Evolutionary conservation across 257 asterid genomes (phyloP).

Genomic region (Fraxinus pennsylvanica): DNA sequence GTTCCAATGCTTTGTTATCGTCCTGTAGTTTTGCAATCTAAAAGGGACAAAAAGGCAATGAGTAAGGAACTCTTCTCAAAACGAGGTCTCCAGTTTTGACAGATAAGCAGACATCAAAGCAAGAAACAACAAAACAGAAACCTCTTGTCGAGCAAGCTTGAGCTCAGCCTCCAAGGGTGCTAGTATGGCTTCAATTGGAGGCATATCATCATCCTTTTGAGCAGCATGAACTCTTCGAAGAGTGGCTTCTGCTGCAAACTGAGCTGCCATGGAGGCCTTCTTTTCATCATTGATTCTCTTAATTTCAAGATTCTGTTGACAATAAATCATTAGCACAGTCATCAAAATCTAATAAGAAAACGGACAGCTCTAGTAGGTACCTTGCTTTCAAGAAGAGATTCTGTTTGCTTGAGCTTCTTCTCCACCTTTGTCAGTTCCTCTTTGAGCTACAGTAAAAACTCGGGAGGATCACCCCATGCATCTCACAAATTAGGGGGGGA

Average conservation of each 20-base stretch:
- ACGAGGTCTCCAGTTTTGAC: slow-evolving; percentile 13
- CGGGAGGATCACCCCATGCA: slow-evolving; percentile 7
- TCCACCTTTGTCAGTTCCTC: slow-evolving; percentile 85
- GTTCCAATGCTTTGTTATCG: slow-evolving; percentile 92
- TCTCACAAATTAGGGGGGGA: background rate
- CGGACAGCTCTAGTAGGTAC: slow-evolving; percentile 38
- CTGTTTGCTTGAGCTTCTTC: slow-evolving; percentile 84
- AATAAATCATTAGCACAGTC: slow-evolving; percentile 5
- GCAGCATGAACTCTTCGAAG: slow-evolving; percentile 97
- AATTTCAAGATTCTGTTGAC: slow-evolving; percentile 86
- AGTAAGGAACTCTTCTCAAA: slow-evolving; percentile 23
- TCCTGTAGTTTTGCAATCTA: slow-evolving; percentile 96
- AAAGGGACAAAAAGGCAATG: slow-evolving; percentile 23
- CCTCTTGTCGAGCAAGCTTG: slow-evolving; percentile 97
- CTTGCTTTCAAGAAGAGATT: slow-evolving; percentile 88
- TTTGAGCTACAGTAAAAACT: slow-evolving; percentile 55
- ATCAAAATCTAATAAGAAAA: slow-evolving; percentile 6
- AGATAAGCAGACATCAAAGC: slow-evolving; percentile 19
- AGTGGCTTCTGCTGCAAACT: slow-evolving; percentile 99
- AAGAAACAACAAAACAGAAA: slow-evolving; percentile 31
- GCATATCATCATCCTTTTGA: slow-evolving; percentile 98
- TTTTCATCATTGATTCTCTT: slow-evolving; percentile 94
- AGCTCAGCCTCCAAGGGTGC: slow-evolving; percentile 98
- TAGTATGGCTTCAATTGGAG: slow-evolving; percentile 97
- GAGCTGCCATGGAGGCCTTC: slow-evolving; percentile 97